Evolutionary conservation across 768 basidiomycete genomes (phyloP).

Genomic region (Tulasnella sp.): DNA sequence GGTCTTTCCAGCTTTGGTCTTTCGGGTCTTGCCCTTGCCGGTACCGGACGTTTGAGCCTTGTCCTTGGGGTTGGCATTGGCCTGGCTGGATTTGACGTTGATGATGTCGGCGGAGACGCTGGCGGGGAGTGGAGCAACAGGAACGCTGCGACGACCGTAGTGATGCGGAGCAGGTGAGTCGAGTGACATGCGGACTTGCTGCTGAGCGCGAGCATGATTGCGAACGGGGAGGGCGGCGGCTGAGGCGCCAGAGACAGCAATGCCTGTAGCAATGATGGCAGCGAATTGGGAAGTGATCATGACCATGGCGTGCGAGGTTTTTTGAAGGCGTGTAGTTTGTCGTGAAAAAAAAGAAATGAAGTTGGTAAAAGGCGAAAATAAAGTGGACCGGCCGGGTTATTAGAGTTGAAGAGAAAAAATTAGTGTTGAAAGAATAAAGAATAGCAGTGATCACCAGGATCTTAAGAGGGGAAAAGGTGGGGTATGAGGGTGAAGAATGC

Average conservation of each 20-base stretch:
- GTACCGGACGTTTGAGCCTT: too few relatives aligned
- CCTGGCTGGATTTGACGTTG: neutral
- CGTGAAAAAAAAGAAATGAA: slow-evolving; percentile 13
- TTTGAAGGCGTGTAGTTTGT: neutral
- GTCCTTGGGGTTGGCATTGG: neutral
- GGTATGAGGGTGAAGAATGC: slow-evolving; percentile 30
- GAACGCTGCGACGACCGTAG: neutral
- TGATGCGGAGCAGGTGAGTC: neutral
- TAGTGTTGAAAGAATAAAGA: slow-evolving; percentile 27
- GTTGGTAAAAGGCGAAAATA: slow-evolving; percentile 22
- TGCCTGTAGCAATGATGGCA: slow-evolving; percentile 41
- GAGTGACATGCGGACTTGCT: slow-evolving; percentile 24
- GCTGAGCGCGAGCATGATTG: slow-evolving; percentile 24
- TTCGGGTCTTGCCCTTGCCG: neutral
- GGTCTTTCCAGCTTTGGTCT: neutral
- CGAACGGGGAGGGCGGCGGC: slow-evolving; percentile 37
- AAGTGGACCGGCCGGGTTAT: slow-evolving; percentile 19
- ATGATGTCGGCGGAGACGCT: neutral
- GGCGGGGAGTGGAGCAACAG: slow-evolving; percentile 11
- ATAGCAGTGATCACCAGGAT: slow-evolving; percentile 48
- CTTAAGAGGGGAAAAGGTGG: slow-evolving; percentile 32
- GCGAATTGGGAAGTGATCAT: slow-evolving; percentile 43
- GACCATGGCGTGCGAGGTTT: slow-evolving; percentile 38
- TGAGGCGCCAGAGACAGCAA: slow-evolving; percentile 34
- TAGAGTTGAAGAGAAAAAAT: slow-evolving; percentile 19